These are phyloP conservation scores for Arachis monticola DNA, from an alignment of 331 rosid genomes.

Conservation along the genomic window DNA sequence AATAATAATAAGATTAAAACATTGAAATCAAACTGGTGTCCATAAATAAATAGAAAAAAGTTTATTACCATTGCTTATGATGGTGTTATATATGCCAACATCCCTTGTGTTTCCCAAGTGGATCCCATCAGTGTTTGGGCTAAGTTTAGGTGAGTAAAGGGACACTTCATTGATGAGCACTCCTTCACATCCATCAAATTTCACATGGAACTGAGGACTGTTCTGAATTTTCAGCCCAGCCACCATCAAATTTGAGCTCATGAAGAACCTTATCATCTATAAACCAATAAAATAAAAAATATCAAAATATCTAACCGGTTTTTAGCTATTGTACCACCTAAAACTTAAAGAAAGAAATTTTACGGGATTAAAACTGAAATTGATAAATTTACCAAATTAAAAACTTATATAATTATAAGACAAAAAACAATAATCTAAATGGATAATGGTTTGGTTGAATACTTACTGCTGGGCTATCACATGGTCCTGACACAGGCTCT, in stretches of 20 bases:
- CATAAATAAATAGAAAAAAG: not conserved
- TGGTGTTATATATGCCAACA: slow-evolving; percentile 75
- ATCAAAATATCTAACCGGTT: no score
- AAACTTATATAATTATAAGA: not conserved
- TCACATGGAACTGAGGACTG: slow-evolving; percentile 91
- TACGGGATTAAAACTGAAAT: not conserved
- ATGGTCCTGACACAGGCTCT: slow-evolving; percentile 73
- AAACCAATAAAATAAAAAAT: not conserved
- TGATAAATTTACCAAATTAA: no score
- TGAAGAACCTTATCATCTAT: slow-evolving; percentile 85
- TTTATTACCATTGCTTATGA: slow-evolving; percentile 80
- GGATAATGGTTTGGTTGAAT: slow-evolving; percentile 15
- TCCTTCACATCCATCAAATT: slow-evolving; percentile 88
- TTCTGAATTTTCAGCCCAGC: slow-evolving; percentile 69
- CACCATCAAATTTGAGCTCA: slow-evolving; percentile 82
- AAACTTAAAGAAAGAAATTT: no score
- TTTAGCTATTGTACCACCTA: no score
- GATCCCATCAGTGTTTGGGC: slow-evolving; percentile 97
- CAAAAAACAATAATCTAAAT: not conserved
- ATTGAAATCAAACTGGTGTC: slow-evolving; percentile 2
- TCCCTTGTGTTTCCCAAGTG: slow-evolving; percentile 71
- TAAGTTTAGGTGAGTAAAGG: slow-evolving; percentile 89
- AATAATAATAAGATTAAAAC: not conserved
- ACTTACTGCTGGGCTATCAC: slow-evolving; percentile 94
- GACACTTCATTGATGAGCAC: slow-evolving; percentile 65